Percentiles rank a stretch among this genome's conserved stretches.
Conservation (phyloP, 2,329 filamentous ascomycete genomes). For the Hymenoscyphus albidus region DNA sequence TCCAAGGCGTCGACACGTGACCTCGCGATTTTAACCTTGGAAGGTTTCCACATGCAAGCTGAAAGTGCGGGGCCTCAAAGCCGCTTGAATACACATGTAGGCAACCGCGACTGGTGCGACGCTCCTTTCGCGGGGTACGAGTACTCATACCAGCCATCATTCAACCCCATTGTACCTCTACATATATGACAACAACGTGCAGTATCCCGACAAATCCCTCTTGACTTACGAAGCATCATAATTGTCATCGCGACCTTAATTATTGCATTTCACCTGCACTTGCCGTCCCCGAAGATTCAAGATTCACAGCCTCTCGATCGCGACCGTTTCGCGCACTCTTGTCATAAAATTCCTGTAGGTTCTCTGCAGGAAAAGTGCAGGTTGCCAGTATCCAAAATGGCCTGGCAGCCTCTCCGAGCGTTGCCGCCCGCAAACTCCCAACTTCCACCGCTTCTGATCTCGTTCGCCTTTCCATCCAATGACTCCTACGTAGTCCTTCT, state of each 20-base stretch:
- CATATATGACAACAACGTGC: not conserved
- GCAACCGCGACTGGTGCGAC: no score
- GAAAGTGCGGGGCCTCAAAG: no score
- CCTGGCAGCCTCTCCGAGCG: conserved; percentile 27
- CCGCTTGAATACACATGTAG: no score
- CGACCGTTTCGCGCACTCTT: not conserved
- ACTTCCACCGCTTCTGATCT: conserved; percentile 61
- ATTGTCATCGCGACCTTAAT: not conserved
- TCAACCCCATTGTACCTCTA: no score
- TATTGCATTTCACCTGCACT: no score
- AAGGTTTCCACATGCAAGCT: no score
- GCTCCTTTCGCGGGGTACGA: no score
- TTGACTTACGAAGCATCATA: not conserved
- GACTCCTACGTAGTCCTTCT: conserved; percentile 60
- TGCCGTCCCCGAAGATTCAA: not conserved
- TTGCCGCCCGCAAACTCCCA: conserved; percentile 28
- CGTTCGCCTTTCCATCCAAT: conserved; percentile 49
- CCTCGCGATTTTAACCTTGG: no score
- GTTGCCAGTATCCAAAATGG: conserved; percentile 23
- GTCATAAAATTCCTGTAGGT: not conserved
- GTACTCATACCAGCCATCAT: no score
- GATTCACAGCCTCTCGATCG: not conserved
- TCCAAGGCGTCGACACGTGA: no score
- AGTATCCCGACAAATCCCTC: not conserved
- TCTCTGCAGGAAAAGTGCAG: conserved; percentile 1